A percentile compares a stretch with the other conserved stretches of the same genome.
Evolutionary conservation across 164 flowering plant genomes (phyloP).

Genomic region (Stephania cephalantha): DNA sequence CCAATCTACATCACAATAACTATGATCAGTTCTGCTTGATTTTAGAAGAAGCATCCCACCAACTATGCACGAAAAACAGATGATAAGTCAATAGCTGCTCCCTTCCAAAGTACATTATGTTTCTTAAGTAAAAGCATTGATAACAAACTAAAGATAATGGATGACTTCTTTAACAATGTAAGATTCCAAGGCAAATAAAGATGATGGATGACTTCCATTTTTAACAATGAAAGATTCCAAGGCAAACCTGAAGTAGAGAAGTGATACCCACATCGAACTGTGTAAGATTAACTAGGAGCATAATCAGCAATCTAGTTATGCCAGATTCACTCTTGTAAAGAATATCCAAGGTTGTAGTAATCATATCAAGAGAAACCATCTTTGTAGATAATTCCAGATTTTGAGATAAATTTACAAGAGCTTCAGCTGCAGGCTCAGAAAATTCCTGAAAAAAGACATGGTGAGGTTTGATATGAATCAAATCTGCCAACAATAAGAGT

Average conservation of each 20-base stretch:
- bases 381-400: slow-evolving; percentile 50
- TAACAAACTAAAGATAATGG: not conserved
- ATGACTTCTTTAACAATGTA: not conserved
- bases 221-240: not conserved
- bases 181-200: slow-evolving; percentile 15
- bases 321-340: slow-evolving; percentile 51
- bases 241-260: slow-evolving; percentile 80
- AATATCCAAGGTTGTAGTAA: slow-evolving; percentile 56
- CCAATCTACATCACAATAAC: slow-evolving; percentile 38
- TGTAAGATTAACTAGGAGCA: slow-evolving; percentile 88
- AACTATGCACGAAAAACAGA: not conserved
- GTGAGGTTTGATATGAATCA: not conserved
- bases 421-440: slow-evolving; percentile 84
- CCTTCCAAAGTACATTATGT: not conserved
- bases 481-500: not conserved
- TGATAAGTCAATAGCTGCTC: not conserved
- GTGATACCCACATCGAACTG: slow-evolving; percentile 71
- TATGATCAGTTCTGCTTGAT: not conserved
- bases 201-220: not conserved
- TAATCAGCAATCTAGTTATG: slow-evolving; percentile 52
- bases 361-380: slow-evolving; percentile 67
- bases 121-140: not conserved
- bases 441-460: slow-evolving; percentile 49
- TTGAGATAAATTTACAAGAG: slow-evolving; percentile 84
- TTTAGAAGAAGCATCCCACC: not conserved